A percentile compares a stretch with the other conserved stretches of the same genome.
phyloP scores from a whole-genome alignment of 2,329 filamentous ascomycete species.

The Fonsecaea pugnacius region DNA sequence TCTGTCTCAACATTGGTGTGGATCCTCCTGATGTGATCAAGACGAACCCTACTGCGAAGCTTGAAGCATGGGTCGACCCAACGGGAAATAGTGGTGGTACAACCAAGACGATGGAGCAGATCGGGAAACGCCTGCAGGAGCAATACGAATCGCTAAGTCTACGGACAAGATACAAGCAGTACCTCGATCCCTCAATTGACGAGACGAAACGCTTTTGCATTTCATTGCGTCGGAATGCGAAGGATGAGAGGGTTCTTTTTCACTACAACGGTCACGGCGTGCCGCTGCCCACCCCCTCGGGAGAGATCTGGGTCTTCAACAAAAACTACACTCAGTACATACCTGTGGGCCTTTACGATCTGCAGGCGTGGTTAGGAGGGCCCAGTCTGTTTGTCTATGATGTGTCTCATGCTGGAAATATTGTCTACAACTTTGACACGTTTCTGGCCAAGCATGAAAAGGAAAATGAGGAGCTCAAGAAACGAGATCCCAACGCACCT shows the following conservation, averaged over 20 bases:
- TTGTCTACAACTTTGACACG: constrained; percentile 90
- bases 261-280: constrained; percentile 99
- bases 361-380: constrained; percentile 93
- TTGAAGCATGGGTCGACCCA: constrained; percentile 97
- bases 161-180: constrained; percentile 95
- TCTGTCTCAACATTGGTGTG: constrained; percentile 96
- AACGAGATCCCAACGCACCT: constrained; percentile 72
- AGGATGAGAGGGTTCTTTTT: constrained; percentile 93
- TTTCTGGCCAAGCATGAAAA: constrained; percentile 94
- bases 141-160: constrained; percentile 97
- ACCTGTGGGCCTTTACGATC: constrained; percentile 89
- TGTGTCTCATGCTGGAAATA: constrained; percentile 94
- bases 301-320: constrained; percentile 99
- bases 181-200: constrained; percentile 93
- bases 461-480: constrained; percentile 77
- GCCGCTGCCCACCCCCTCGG: constrained; percentile 89
- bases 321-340: constrained; percentile 99
- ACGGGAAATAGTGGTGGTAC: constrained; percentile 75
- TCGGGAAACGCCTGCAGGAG: constrained; percentile 91
- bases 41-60: constrained; percentile 87
- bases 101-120: constrained; percentile 85
- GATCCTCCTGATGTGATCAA: constrained; percentile 97
- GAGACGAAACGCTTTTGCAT: constrained; percentile 97
- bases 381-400: constrained; percentile 98
- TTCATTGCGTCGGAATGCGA: constrained; percentile 85